Evolutionary conservation across 1,284 basidiomycete genomes (phyloP).

Genomic region (Moesziomyces parantarcticus): DNA sequence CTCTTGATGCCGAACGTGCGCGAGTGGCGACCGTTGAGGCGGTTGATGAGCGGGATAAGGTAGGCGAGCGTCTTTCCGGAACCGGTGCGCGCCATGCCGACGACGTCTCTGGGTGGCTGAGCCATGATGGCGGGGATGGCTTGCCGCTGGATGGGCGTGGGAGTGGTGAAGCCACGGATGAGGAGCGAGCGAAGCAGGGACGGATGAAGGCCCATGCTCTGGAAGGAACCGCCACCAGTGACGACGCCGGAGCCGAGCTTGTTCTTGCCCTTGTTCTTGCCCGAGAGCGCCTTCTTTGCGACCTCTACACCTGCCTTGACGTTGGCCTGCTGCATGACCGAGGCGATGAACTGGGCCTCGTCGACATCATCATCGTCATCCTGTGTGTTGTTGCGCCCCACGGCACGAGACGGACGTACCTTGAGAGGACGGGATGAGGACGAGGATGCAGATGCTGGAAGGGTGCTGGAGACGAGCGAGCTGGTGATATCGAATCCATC

Average conservation of each 20-base stretch:
- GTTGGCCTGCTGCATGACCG: slow-evolving; percentile 63
- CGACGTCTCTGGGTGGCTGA: slow-evolving; percentile 88
- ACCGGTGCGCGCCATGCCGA: slow-evolving; percentile 98
- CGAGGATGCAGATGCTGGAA: slow-evolving; percentile 6
- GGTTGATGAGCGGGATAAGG: slow-evolving; percentile 89
- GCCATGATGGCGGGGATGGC: slow-evolving; percentile 86
- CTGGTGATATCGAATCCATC: slow-evolving; percentile 43
- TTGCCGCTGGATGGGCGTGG: slow-evolving; percentile 94
- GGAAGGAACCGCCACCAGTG: slow-evolving; percentile 65
- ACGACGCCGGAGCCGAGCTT: slow-evolving; percentile 55
- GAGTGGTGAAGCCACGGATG: slow-evolving; percentile 91
- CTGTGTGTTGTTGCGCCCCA: slow-evolving; percentile 1
- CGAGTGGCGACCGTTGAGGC: slow-evolving; percentile 83
- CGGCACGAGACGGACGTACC: slow-evolving; percentile 12
- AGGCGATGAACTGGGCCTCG: slow-evolving; percentile 64
- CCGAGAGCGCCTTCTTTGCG: slow-evolving; percentile 51
- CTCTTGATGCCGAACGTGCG: slow-evolving; percentile 85
- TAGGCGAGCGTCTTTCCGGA: slow-evolving; percentile 98
- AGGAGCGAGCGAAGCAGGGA: slow-evolving; percentile 84
- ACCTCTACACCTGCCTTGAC: slow-evolving; percentile 62
- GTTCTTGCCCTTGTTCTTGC: slow-evolving; percentile 58
- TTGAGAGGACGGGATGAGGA: slow-evolving; percentile 15
- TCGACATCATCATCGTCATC: slow-evolving; percentile 50
- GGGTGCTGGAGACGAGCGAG: slow-evolving; percentile 22
- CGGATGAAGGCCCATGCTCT: slow-evolving; percentile 75